Conservation (phyloP, 140 eudicot species). For the Erigeron philadelphicus region DNA sequence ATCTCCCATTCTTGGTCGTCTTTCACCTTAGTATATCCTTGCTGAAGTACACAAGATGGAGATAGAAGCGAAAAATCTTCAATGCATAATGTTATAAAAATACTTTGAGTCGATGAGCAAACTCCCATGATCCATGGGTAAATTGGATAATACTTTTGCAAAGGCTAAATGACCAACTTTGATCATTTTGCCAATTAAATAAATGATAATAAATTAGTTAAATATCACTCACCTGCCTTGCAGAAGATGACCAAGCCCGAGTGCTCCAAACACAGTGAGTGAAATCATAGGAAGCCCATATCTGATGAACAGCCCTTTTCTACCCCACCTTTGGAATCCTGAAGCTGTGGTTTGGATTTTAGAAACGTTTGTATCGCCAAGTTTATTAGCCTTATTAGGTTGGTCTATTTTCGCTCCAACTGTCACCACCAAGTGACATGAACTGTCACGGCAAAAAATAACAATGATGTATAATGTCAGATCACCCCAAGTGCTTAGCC, state of each 20-base stretch:
- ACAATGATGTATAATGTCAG: conserved; percentile 12
- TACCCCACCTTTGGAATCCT: conserved; percentile 67
- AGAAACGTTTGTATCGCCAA: conserved; percentile 16
- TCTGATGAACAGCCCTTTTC: conserved; percentile 69
- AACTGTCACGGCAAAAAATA: conserved; percentile 10
- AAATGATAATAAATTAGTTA: neutral
- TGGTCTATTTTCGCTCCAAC: conserved; percentile 33
- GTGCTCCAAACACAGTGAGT: conserved; percentile 76
- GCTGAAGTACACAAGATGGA: conserved; percentile 37
- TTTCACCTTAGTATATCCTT: conserved; percentile 90
- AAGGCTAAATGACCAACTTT: too few relatives aligned
- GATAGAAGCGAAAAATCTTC: neutral
- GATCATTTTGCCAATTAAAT: too few relatives aligned
- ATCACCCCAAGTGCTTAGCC: neutral
- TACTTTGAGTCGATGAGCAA: neutral
- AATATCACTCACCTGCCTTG: conserved; percentile 62
- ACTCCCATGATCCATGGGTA: too few relatives aligned
- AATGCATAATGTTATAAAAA: neutral
- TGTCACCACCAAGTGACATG: conserved; percentile 30
- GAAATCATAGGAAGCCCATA: conserved; percentile 95
- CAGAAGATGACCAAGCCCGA: conserved; percentile 81
- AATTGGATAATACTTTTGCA: too few relatives aligned
- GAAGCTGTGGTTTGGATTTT: conserved; percentile 39
- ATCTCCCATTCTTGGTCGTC: conserved; percentile 92
- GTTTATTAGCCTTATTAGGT: conserved; percentile 30